phyloP scores from a whole-genome alignment of 1,284 basidiomycete genomes.

The Apiotrichum porosum region DNA sequence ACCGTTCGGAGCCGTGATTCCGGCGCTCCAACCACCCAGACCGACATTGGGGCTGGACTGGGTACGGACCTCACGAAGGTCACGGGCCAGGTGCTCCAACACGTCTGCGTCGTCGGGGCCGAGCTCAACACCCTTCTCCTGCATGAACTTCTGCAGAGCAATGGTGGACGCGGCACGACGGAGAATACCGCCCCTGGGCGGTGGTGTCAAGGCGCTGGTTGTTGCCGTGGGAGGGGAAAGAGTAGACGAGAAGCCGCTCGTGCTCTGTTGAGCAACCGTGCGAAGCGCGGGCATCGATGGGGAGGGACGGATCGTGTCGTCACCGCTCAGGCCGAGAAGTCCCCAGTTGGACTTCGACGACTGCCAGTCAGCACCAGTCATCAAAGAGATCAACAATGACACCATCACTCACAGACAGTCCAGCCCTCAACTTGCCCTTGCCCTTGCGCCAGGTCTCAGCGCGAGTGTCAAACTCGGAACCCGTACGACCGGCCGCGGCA shows the following conservation, averaged over 20 bases:
- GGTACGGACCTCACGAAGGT: constrained; percentile 26
- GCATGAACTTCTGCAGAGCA: constrained; percentile 32
- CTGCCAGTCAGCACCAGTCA: neutral
- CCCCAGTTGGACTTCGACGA: constrained; percentile 7
- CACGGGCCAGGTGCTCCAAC: constrained; percentile 31
- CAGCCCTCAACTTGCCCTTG: constrained; percentile 1
- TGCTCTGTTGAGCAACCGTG: too few relatives aligned
- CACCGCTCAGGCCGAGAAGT: constrained; percentile 1
- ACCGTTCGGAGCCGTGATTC: neutral
- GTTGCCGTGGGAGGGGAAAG: neutral
- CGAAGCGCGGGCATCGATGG: constrained; percentile 6
- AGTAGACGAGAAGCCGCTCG: too few relatives aligned
- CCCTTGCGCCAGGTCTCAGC: constrained; percentile 25
- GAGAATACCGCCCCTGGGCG: neutral
- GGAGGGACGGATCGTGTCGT: constrained; percentile 4
- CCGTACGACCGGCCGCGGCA: constrained; percentile 25
- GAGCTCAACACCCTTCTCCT: constrained; percentile 30
- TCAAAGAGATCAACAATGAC: neutral
- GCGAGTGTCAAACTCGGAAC: constrained; percentile 27
- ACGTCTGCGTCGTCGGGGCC: constrained; percentile 27
- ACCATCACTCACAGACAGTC: neutral
- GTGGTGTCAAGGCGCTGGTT: neutral
- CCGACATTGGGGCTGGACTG: neutral
- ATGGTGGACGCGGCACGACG: constrained; percentile 12
- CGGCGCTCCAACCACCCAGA: constrained; percentile 24